These are phyloP conservation scores for Pyrenophora tritici-repentis DNA, from an alignment of 2,329 filamentous ascomycete genomes.

Conservation along the genomic window DNA sequence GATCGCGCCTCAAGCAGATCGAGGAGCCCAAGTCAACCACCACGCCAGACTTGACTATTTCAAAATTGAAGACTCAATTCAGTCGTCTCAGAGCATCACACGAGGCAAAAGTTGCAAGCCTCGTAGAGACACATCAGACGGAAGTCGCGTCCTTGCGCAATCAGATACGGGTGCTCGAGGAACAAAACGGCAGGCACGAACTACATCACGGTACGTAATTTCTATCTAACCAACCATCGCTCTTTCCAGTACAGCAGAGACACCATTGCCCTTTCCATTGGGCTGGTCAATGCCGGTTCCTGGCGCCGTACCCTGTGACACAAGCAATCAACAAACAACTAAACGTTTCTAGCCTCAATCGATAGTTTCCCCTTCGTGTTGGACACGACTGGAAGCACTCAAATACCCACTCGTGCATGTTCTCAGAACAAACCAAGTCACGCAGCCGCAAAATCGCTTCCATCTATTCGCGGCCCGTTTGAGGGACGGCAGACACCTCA, in stretches of 20 bases:
- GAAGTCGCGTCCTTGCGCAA: slow-evolving; percentile 48
- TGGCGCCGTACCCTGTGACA: slow-evolving; percentile 12
- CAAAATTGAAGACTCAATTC: slow-evolving; percentile 44
- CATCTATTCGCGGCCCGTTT: slow-evolving; percentile 26
- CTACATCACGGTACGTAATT: slow-evolving; percentile 38
- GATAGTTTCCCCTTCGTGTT: slow-evolving; percentile 35
- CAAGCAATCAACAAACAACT: slow-evolving; percentile 17
- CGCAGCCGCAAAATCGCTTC: slow-evolving; percentile 26
- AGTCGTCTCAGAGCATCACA: slow-evolving; percentile 44
- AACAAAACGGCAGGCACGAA: slow-evolving; percentile 27
- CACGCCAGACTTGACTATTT: slow-evolving; percentile 40
- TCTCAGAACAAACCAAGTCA: slow-evolving; percentile 24
- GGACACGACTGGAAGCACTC: slow-evolving; percentile 27
- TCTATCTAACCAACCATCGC: not conserved
- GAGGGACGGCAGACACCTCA: slow-evolving; percentile 36
- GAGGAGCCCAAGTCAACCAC: slow-evolving; percentile 38
- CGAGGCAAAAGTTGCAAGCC: slow-evolving; percentile 46
- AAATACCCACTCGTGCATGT: slow-evolving; percentile 29
- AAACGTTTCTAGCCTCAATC: slow-evolving; percentile 31
- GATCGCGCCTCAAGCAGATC: slow-evolving; percentile 24
- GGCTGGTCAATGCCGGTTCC: not conserved
- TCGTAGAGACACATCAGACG: slow-evolving; percentile 46
- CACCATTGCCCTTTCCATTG: not conserved
- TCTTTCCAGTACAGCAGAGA: slow-evolving; percentile 2
- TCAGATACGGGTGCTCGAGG: slow-evolving; percentile 48